Base-by-base conservation (phyloP, 208 protist species). In the Trypanosoma lewisi region DNA sequence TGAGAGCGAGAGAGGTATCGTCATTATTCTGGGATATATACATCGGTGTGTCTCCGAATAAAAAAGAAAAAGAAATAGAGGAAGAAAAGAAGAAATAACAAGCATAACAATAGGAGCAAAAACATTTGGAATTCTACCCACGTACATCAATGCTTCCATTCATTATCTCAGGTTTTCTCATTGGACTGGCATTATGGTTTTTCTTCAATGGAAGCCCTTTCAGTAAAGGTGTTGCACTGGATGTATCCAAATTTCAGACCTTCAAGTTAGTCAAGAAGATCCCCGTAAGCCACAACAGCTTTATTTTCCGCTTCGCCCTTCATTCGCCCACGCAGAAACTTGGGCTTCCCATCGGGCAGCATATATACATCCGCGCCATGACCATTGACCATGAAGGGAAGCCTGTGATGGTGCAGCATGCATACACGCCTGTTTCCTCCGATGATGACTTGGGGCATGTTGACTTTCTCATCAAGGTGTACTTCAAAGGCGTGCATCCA, bases 381-480 rank as follows among this genome's bases (percentile, higher is more conserved):
- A 68, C 66, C 5, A 76, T 42, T 23, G 77, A 71, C 39, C 33
- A 14, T 1, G 56, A 60, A n/a, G 73, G 62, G 19, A 82, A 87
- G 50, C 56, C 70, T 27, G 78, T 94, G 61, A 64, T 76, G 33
- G 83, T 94, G 33, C 59, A 83, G 44, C 86, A 96, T 67, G 71
- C 88, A 36, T 98, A 98, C 81, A 98, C 95, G 4, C 95, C 95
- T 44, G 89, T 94, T 56, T 84, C 78, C 16, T 85, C 74, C 36
- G 81, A 98, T 55, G 88, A 93, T 34, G 87, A 96, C 25, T 66
- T 83, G 51, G 95, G 93, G 54, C 86, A 90, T 73, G 89, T 98
- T 6, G 93, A 98, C 52, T 88, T 98, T 48, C 77, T 97, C 36
- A 81, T 97, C 54, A 98, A 98, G 71, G 83, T 97, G 27, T 98